Evolutionary conservation across 2,329 filamentous ascomycete genomes (phyloP).

Genomic region (Metarhizium brunneum): DNA sequence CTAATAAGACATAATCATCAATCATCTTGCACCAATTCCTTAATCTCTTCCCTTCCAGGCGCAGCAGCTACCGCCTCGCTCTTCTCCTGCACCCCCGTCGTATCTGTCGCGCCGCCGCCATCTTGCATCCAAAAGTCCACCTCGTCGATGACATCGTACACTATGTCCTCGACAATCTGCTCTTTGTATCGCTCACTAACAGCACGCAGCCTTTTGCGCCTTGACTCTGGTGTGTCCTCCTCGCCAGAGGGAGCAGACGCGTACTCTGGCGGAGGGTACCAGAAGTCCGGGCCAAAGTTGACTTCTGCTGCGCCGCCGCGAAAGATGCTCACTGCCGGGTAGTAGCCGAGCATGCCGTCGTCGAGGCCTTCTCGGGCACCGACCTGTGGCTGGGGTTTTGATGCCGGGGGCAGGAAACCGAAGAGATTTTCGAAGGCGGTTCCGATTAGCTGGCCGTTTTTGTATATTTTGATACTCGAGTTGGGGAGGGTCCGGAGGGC

Average conservation of each 20-base stretch:
- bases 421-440: constrained; percentile 82
- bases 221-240: constrained; percentile 24
- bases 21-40: constrained; percentile 57
- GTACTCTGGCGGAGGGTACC: constrained; percentile 65
- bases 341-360: constrained; percentile 92
- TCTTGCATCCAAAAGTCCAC: constrained; percentile 82
- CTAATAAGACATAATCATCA: constrained; percentile 13
- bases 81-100: constrained; percentile 34
- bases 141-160: constrained; percentile 91
- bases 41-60: constrained; percentile 47
- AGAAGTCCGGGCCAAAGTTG: constrained; percentile 92
- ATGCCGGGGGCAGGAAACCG: constrained; percentile 85
- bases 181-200: constrained; percentile 77
- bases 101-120: constrained; percentile 39
- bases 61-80: constrained; percentile 33
- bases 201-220: constrained; percentile 37
- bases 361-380: constrained; percentile 82
- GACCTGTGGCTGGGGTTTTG: constrained; percentile 58
- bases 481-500: constrained; percentile 80
- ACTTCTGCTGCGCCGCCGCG: constrained; percentile 83
- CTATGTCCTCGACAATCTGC: constrained; percentile 87
- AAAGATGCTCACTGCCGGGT: constrained; percentile 87
- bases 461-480: constrained; percentile 82
- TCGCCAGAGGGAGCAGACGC: constrained; percentile 38
- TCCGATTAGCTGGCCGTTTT: constrained; percentile 81